Percentiles rank a stretch among this genome's conserved stretches.
Conservation (phyloP, 2,329 filamentous ascomycete genomes). For the Orbilia brochopaga region DNA sequence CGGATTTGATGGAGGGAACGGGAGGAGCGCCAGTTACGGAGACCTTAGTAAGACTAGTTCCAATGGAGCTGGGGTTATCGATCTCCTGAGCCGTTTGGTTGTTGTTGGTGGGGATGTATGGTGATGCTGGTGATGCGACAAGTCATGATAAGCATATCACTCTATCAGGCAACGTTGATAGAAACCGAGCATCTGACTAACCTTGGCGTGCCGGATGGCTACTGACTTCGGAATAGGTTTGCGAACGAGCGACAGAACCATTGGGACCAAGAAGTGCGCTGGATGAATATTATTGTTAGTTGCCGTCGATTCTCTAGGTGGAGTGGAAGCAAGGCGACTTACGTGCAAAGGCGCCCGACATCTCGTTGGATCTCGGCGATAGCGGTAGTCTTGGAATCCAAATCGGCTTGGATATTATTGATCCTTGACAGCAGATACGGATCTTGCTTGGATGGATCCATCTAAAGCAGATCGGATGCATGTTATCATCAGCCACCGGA, state of each 20-base stretch:
- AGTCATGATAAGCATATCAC: slow-evolving; percentile 1
- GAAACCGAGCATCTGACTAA: slow-evolving; percentile 7
- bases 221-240: not conserved
- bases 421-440: slow-evolving; percentile 26
- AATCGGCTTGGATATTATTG: slow-evolving; percentile 22
- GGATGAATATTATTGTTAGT: slow-evolving; percentile 3
- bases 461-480: slow-evolving; percentile 8
- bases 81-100: not conserved
- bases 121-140: slow-evolving; percentile 1
- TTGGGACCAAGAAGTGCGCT: slow-evolving; percentile 15
- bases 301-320: not conserved
- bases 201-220: not conserved
- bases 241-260: not conserved
- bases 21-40: not conserved
- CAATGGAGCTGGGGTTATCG: slow-evolving; percentile 24
- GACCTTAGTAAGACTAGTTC: slow-evolving; percentile 26
- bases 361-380: slow-evolving; percentile 40
- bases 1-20: not conserved
- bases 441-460: slow-evolving; percentile 15
- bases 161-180: not conserved
- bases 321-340: slow-evolving; percentile 1
- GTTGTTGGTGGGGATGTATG: not conserved
- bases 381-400: slow-evolving; percentile 25
- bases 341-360: slow-evolving; percentile 15
- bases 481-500: not conserved